These are phyloP conservation scores for Citrullus amarus DNA, from an alignment of 306 rosid genomes.

Conservation along the genomic window DNA sequence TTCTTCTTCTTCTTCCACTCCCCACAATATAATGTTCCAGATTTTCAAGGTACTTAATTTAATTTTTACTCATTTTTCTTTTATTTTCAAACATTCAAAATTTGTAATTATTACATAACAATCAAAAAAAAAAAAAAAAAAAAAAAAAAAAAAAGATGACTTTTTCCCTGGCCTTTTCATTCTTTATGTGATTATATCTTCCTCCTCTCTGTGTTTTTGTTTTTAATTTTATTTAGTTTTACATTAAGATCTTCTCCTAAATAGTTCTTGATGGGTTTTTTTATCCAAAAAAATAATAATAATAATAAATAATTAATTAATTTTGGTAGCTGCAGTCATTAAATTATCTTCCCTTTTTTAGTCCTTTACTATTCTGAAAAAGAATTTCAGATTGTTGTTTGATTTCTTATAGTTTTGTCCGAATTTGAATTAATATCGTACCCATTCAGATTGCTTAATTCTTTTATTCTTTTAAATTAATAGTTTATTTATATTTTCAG, in stretches of 20 bases:
- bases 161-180: too few relatives aligned
- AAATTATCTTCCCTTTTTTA: not conserved
- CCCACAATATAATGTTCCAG: slow-evolving; percentile 47
- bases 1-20: slow-evolving; percentile 11
- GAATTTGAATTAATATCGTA: not conserved
- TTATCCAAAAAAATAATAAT: not conserved
- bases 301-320: not conserved
- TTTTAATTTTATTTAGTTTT: not conserved
- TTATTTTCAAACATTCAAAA: not conserved
- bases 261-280: not conserved
- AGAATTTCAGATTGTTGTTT: not conserved
- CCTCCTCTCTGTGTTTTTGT: not conserved
- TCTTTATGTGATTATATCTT: too few relatives aligned
- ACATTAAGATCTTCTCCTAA: not conserved
- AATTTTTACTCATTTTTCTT: not conserved
- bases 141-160: not conserved
- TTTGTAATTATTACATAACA: not conserved
- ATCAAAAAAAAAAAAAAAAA: not conserved
- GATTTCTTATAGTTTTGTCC: not conserved
- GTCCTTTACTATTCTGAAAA: not conserved
- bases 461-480: not conserved
- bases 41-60: slow-evolving; percentile 66
- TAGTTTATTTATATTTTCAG: not conserved
- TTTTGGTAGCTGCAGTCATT: not conserved
- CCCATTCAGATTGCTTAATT: not conserved